Percentiles rank a stretch among this genome's conserved stretches.
Conservation (phyloP, 805 yeast species). For the Yamadazyma endophytica region DNA sequence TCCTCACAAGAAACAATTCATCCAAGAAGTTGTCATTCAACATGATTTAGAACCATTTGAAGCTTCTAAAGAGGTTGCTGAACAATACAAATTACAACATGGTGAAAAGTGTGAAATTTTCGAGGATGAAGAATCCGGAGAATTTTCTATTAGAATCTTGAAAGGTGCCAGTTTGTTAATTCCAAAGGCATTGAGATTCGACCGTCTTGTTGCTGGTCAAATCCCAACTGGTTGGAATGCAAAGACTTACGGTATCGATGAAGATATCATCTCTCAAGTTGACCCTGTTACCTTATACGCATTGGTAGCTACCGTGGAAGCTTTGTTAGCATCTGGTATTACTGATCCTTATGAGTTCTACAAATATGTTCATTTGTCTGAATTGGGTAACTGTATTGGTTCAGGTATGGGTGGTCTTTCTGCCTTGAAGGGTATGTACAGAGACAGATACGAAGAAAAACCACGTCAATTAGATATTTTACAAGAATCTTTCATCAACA, state of each 20-base stretch:
- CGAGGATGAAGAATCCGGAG: constrained; percentile 85
- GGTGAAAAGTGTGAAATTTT: constrained; percentile 91
- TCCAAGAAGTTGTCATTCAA: constrained; percentile 95
- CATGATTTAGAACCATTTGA: constrained; percentile 96
- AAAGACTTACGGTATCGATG: constrained; percentile 88
- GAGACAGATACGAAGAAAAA: constrained; percentile 84
- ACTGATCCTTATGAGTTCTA: constrained; percentile 99
- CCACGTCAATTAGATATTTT: constrained; percentile 96
- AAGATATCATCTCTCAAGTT: constrained; percentile 89
- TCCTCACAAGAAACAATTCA: constrained; percentile 86
- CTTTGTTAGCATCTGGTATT: constrained; percentile 88
- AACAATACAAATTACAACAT: constrained; percentile 89
- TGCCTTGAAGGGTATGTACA: constrained; percentile 97
- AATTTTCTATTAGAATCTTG: constrained; percentile 82
- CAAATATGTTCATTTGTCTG: constrained; percentile 96
- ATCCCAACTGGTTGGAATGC: constrained; percentile 99
- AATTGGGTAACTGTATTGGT: constrained; percentile 99
- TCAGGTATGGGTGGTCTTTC: constrained; percentile 99
- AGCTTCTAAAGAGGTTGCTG: constrained; percentile 91
- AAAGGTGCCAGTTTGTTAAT: constrained; percentile 89
- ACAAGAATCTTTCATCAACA: constrained; percentile 97
- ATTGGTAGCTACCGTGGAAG: constrained; percentile 92
- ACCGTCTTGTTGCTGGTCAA: constrained; percentile 85
- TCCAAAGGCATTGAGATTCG: constrained; percentile 81
- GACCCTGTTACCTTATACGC: constrained; percentile 94